Percentiles rank a stretch among this genome's conserved stretches.
These are phyloP conservation scores for Linderina pennispora DNA, from an alignment of 192 early-diverging fungal genomes.

Conservation along the genomic window DNA sequence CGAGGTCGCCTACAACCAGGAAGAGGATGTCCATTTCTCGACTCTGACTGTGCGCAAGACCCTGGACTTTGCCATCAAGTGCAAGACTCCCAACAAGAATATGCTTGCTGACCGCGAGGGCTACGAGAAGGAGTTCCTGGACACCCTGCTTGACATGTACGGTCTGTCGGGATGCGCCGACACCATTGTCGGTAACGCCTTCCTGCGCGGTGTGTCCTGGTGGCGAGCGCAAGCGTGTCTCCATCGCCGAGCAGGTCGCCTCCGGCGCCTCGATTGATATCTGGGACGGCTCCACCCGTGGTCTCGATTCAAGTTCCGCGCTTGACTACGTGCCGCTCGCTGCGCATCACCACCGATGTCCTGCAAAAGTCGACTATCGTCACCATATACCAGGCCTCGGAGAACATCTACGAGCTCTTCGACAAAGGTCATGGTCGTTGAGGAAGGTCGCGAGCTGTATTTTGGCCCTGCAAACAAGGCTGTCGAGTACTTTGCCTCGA, in stretches of 20 bases:
- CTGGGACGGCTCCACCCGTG: conserved; percentile 59
- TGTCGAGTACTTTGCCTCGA: conserved; percentile 54
- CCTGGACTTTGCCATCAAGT: conserved; percentile 67
- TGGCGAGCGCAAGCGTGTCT: conserved; percentile 61
- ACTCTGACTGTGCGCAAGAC: conserved; percentile 75
- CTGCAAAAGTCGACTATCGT: conserved; percentile 54
- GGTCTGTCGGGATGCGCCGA: conserved; percentile 50
- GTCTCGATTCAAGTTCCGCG: conserved; percentile 51
- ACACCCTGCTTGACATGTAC: conserved; percentile 51
- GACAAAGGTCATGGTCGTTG: conserved; percentile 61
- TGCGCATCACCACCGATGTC: conserved; percentile 66
- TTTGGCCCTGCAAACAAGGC: conserved; percentile 59
- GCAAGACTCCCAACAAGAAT: conserved; percentile 58
- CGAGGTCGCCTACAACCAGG: conserved; percentile 47
- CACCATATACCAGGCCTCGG: conserved; percentile 63
- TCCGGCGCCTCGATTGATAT: conserved; percentile 50
- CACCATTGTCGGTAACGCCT: conserved; percentile 51
- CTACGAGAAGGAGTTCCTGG: conserved; percentile 34
- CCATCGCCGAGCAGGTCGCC: conserved; percentile 54
- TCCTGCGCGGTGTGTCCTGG: conserved; percentile 58
- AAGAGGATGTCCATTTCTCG: conserved; percentile 70
- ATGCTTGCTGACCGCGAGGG: conserved; percentile 58
- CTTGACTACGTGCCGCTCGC: conserved; percentile 63
- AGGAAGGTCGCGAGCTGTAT: conserved; percentile 61
- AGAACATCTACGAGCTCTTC: conserved; percentile 70